phyloP scores from a whole-genome alignment of 1,284 basidiomycete genomes.

The Puccinia novopanici region DNA sequence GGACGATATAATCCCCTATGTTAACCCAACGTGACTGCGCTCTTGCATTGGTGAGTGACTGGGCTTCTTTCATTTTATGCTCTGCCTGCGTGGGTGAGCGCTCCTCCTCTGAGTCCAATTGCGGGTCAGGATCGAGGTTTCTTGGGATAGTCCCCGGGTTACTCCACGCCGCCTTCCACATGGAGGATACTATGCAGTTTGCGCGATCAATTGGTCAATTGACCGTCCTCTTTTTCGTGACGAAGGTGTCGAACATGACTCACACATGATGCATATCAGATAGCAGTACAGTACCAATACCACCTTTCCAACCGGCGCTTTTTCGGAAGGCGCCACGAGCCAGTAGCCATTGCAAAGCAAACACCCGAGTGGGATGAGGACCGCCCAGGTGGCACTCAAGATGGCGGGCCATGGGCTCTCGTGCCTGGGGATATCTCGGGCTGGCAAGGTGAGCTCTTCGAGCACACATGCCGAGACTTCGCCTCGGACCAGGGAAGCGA shows the following conservation, averaged over 20 bases:
- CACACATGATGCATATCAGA: slow-evolving; percentile 30
- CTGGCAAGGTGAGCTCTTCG: background rate
- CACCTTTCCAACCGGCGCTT: background rate
- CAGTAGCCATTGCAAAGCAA: slow-evolving; percentile 16
- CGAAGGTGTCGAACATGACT: too few relatives aligned
- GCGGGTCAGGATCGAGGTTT: slow-evolving; percentile 15
- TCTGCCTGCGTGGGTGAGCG: background rate
- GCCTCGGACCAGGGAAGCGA: background rate
- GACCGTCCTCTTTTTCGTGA: too few relatives aligned
- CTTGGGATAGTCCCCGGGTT: slow-evolving; percentile 35
- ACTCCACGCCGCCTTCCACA: slow-evolving; percentile 28
- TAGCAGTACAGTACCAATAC: slow-evolving; percentile 30
- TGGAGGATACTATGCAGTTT: slow-evolving; percentile 42
- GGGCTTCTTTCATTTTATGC: background rate
- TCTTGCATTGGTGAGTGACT: too few relatives aligned
- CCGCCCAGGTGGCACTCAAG: slow-evolving; percentile 4
- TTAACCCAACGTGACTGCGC: slow-evolving; percentile 15
- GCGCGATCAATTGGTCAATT: too few relatives aligned
- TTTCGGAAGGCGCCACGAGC: background rate
- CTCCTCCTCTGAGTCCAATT: slow-evolving; percentile 1
- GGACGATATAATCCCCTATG: slow-evolving; percentile 7
- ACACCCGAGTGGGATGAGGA: slow-evolving; percentile 22
- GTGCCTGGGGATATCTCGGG: background rate
- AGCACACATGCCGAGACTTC: background rate
- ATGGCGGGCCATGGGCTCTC: slow-evolving; percentile 15